Evolutionary conservation across 2,329 filamentous ascomycete genomes (phyloP).

Genomic region (Arthrobotrys conoides): DNA sequence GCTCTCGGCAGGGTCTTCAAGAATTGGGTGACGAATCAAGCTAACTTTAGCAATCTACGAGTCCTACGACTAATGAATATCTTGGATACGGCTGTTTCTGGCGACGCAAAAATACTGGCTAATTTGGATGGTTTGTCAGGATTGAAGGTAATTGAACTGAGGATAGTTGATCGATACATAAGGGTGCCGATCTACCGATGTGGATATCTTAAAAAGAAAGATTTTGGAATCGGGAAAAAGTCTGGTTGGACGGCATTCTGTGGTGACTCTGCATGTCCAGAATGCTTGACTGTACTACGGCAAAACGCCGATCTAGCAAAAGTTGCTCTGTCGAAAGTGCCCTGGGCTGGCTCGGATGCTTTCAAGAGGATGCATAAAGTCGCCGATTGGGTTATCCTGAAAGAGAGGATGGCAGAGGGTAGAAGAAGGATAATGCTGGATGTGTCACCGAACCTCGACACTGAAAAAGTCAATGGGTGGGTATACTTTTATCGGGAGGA

Average conservation of each 20-base stretch:
- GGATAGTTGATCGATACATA: conserved; percentile 5
- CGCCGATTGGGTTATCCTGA: conserved; percentile 33
- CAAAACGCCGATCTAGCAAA: conserved; percentile 22
- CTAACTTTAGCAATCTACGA: conserved; percentile 27
- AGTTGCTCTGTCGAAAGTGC: neutral
- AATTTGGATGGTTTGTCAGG: conserved; percentile 20
- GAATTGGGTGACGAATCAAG: conserved; percentile 54
- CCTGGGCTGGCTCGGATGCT: conserved; percentile 1
- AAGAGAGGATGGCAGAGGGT: conserved; percentile 22
- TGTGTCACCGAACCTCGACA: conserved; percentile 4
- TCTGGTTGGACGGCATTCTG: conserved; percentile 36
- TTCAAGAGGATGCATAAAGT: conserved; percentile 29
- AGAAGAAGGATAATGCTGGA: conserved; percentile 39
- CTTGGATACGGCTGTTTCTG: neutral
- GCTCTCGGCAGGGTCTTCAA: conserved; percentile 49
- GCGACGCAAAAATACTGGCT: conserved; percentile 14
- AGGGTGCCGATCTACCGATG: conserved; percentile 3
- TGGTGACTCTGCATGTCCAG: conserved; percentile 1
- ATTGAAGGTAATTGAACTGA: conserved; percentile 39
- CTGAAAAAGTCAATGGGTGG: neutral
- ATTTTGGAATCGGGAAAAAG: conserved; percentile 20
- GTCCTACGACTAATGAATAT: conserved; percentile 34
- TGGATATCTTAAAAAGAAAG: neutral
- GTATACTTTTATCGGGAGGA: conserved; percentile 40
- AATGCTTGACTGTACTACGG: conserved; percentile 16